Percentiles rank a stretch among this genome's conserved stretches.
phyloP scores from a whole-genome alignment of 257 asterid genomes.

The Scutellaria baicalensis region DNA sequence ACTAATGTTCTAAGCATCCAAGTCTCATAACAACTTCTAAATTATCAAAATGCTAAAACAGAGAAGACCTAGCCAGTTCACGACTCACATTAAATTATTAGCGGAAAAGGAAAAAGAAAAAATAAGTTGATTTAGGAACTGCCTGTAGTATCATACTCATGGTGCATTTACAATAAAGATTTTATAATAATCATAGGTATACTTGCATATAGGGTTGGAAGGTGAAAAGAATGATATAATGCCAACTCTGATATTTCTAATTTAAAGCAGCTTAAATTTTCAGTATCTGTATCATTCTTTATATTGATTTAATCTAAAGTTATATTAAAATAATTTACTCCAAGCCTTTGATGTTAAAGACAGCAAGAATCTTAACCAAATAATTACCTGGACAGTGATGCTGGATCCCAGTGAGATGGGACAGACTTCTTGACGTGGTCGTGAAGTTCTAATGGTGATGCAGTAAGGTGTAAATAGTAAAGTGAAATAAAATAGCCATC shows the following conservation, averaged over 20 bases:
- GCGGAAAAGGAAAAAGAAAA: not conserved
- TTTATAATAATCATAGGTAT: not conserved
- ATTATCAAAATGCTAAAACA: not conserved
- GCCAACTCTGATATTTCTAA: not conserved
- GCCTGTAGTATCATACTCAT: not conserved
- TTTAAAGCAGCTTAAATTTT: not conserved
- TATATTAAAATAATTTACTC: not conserved
- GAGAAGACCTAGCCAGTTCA: not conserved
- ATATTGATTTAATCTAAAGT: not conserved
- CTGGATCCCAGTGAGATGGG: constrained; percentile 94
- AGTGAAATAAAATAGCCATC: constrained; percentile 94
- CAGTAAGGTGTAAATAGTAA: constrained; percentile 77
- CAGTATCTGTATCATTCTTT: not conserved
- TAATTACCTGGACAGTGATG: constrained; percentile 72
- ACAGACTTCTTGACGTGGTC: constrained; percentile 91
- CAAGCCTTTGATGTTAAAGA: not conserved
- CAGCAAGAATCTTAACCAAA: not conserved
- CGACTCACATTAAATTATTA: not conserved
- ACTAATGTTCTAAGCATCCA: not conserved
- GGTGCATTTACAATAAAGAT: not conserved
- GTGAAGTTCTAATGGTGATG: constrained; percentile 75
- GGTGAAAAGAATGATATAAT: not conserved
- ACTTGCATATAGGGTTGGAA: not conserved
- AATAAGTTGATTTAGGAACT: not conserved
- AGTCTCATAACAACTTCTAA: not conserved